These are phyloP conservation scores for Fusarium nematophilum DNA, from an alignment of 2,329 filamentous ascomycete species.

Conservation along the genomic window DNA sequence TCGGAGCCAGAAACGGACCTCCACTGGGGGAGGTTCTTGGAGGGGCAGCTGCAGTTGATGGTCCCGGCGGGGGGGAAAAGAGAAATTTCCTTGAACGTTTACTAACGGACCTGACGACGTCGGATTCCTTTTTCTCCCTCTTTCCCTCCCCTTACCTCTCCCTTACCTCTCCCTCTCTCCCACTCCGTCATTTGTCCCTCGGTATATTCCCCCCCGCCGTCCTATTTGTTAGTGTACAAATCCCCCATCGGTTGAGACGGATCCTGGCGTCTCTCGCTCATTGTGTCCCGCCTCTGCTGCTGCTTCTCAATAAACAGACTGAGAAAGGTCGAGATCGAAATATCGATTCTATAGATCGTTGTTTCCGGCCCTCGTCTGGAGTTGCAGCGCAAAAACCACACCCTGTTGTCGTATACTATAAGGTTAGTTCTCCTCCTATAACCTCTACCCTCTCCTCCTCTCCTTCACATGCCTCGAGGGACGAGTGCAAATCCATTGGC, in stretches of 20 bases:
- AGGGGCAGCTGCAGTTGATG: slow-evolving; percentile 34
- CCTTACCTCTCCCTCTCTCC: slow-evolving; percentile 11
- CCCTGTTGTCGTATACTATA: slow-evolving; percentile 7
- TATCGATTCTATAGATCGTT: slow-evolving; percentile 34
- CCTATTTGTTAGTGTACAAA: slow-evolving; percentile 7
- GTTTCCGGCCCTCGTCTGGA: slow-evolving; percentile 40
- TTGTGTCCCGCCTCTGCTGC: slow-evolving; percentile 32
- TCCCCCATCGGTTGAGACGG: not conserved
- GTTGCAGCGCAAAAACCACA: slow-evolving; percentile 38
- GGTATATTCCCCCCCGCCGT: slow-evolving; percentile 16
- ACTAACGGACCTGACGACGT: slow-evolving; percentile 21
- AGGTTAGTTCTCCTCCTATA: slow-evolving; percentile 17
- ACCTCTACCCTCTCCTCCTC: not conserved
- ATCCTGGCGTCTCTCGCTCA: slow-evolving; percentile 15
- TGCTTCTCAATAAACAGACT: slow-evolving; percentile 42
- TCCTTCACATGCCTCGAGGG: no score
- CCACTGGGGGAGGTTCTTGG: slow-evolving; percentile 22
- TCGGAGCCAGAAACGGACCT: slow-evolving; percentile 42
- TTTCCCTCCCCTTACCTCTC: slow-evolving; percentile 9
- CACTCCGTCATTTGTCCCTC: slow-evolving; percentile 24
- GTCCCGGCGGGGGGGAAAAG: slow-evolving; percentile 18
- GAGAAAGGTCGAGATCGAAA: slow-evolving; percentile 30
- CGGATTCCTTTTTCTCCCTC: slow-evolving; percentile 12
- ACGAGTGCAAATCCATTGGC: not conserved
- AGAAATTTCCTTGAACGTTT: slow-evolving; percentile 40